phyloP scores from a whole-genome alignment of 2,329 filamentous ascomycete genomes.

The Seiridium cupressi region DNA sequence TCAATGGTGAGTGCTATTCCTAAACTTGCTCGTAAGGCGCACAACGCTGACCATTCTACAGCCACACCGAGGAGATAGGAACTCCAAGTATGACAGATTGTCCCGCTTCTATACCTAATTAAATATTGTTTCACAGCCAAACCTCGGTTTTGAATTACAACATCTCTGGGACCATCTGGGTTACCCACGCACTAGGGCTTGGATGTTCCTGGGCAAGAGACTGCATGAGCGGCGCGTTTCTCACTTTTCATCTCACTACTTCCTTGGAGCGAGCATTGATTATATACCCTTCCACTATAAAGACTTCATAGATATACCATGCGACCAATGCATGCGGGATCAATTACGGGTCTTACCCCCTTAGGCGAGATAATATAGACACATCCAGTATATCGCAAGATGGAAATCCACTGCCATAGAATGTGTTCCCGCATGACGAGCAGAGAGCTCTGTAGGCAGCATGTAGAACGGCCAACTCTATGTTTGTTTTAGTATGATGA shows the following conservation, averaged over 20 bases:
- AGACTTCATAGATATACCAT: too few relatives aligned
- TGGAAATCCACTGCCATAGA: too few relatives aligned
- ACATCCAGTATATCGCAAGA: background rate
- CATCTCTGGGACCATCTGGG: background rate
- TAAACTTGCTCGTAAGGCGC: background rate
- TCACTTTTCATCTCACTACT: background rate
- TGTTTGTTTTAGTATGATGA: slow-evolving; percentile 7
- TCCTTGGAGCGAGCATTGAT: slow-evolving; percentile 3
- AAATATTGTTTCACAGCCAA: background rate
- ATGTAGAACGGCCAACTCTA: slow-evolving; percentile 1
- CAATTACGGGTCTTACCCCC: too few relatives aligned
- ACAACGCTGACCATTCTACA: slow-evolving; percentile 14
- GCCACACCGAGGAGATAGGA: slow-evolving; percentile 32
- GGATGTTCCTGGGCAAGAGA: slow-evolving; percentile 1
- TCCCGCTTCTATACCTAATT: background rate
- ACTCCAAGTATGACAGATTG: slow-evolving; percentile 14
- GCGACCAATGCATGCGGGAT: too few relatives aligned
- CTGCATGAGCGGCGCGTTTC: slow-evolving; percentile 6
- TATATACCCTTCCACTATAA: background rate
- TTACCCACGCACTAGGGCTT: background rate
- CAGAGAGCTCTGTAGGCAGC: background rate
- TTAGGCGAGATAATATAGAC: background rate
- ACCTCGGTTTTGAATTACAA: background rate
- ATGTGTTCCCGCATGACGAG: too few relatives aligned
- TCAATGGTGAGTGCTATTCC: slow-evolving; percentile 48